A percentile compares a stretch with the other conserved stretches of the same genome.
Evolutionary conservation across 768 basidiomycete genomes (phyloP).

Genomic region (Tricholoma furcatifolium): DNA sequence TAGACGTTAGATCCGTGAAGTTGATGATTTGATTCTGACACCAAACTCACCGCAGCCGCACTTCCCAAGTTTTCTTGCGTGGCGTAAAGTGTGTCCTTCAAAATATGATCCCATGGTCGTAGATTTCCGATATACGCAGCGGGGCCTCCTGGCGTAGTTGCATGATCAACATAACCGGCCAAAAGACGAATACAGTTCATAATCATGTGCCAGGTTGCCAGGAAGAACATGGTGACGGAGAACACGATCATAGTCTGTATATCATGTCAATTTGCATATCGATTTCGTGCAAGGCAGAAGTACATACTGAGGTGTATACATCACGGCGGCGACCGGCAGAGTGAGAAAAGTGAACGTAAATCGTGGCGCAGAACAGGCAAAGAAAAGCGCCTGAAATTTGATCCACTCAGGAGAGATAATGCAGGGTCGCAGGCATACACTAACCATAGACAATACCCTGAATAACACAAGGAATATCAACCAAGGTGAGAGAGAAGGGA

Average conservation of each 20-base stretch:
- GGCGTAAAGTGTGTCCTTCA: constrained; percentile 11
- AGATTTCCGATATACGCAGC: constrained; percentile 8
- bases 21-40: background rate
- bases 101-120: constrained; percentile 9
- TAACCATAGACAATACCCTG: background rate
- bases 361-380: background rate
- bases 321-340: background rate
- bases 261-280: background rate
- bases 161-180: constrained; percentile 9
- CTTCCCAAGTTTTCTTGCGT: constrained; percentile 12
- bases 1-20: too few species aligned
- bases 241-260: constrained; percentile 4
- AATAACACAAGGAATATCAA: background rate
- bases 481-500: background rate
- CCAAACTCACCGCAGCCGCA: constrained; percentile 6
- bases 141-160: constrained; percentile 3
- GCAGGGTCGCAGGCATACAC: background rate
- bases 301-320: background rate
- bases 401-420: too few species aligned
- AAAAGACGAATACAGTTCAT: constrained; percentile 11
- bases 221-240: constrained; percentile 8
- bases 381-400: background rate
- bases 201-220: constrained; percentile 7
- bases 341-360: background rate
- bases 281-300: background rate